A percentile compares a stretch with the other conserved stretches of the same genome.
phyloP scores from a whole-genome alignment of 2,329 filamentous ascomycete genomes.

The Scedosporium apiospermum region DNA sequence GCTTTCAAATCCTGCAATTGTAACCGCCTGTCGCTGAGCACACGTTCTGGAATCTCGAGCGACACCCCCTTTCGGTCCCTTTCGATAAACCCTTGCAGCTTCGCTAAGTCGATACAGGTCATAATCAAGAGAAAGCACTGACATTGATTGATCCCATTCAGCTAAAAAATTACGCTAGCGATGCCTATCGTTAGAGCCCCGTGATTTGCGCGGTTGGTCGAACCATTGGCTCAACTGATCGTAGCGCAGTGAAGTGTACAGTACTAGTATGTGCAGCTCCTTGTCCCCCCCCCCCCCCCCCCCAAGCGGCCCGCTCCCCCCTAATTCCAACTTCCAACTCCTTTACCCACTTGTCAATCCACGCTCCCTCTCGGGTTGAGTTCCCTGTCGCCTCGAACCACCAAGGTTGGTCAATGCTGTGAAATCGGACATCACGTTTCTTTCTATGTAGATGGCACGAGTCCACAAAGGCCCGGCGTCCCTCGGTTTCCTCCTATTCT shows the following conservation, averaged over 20 bases:
- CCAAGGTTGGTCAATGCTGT: neutral
- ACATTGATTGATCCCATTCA: too few relatives aligned
- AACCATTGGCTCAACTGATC: neutral
- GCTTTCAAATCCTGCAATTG: too few relatives aligned
- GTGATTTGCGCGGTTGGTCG: neutral
- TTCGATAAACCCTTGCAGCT: too few relatives aligned
- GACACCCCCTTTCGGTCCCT: too few relatives aligned
- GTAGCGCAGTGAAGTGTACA: neutral
- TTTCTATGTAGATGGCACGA: neutral
- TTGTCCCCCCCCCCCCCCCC: too few relatives aligned
- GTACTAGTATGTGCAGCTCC: too few relatives aligned
- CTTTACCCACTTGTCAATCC: neutral
- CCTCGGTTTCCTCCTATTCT: slow-evolving; percentile 3
- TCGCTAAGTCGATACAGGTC: too few relatives aligned
- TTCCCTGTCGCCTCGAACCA: neutral
- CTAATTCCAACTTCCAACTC: neutral
- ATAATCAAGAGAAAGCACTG: too few relatives aligned
- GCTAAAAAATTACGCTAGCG: neutral
- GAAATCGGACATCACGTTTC: too few relatives aligned
- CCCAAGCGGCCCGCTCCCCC: neutral
- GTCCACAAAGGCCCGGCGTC: neutral
- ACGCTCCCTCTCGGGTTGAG: neutral
- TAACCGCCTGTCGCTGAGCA: too few relatives aligned
- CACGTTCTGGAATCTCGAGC: too few relatives aligned
- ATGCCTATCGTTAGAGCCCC: neutral